These are phyloP conservation scores for Trichopus zeylanicus DNA, from an alignment of 116 monocot genomes.

Conservation along the genomic window DNA sequence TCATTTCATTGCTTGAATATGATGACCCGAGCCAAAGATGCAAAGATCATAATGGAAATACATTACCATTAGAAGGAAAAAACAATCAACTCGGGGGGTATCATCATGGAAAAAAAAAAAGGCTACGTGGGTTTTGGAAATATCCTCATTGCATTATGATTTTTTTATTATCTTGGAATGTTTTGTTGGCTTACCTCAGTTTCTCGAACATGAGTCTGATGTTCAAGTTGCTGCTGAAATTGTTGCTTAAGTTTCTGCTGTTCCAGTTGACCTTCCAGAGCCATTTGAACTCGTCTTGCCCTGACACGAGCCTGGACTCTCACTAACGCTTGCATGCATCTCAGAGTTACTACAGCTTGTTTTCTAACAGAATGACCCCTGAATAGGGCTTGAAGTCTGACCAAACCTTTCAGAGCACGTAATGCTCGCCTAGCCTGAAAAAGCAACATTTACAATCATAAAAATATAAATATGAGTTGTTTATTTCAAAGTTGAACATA, in stretches of 20 bases:
- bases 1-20: no score
- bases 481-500: no score
- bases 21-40: no score
- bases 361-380: constrained; percentile 90
- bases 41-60: no score
- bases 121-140: no score
- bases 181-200: constrained; percentile 41
- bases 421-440: constrained; percentile 81
- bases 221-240: constrained; percentile 35
- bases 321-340: constrained; percentile 84
- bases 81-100: no score
- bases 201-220: constrained; percentile 40
- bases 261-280: constrained; percentile 55
- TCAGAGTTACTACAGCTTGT: constrained; percentile 77
- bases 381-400: constrained; percentile 86
- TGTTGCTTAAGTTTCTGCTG: constrained; percentile 41
- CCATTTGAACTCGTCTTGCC: constrained; percentile 70
- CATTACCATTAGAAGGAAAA: no score
- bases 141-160: no score
- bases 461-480: not conserved
- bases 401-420: constrained; percentile 82
- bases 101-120: no score
- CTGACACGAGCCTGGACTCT: constrained; percentile 89
- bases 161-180: not conserved
- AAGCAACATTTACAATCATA: not conserved